Evolutionary conservation across 768 basidiomycete species (phyloP), one percentile per base, ranked within the genome.

Genomic region (Psilocybe tampanensis): DNA sequence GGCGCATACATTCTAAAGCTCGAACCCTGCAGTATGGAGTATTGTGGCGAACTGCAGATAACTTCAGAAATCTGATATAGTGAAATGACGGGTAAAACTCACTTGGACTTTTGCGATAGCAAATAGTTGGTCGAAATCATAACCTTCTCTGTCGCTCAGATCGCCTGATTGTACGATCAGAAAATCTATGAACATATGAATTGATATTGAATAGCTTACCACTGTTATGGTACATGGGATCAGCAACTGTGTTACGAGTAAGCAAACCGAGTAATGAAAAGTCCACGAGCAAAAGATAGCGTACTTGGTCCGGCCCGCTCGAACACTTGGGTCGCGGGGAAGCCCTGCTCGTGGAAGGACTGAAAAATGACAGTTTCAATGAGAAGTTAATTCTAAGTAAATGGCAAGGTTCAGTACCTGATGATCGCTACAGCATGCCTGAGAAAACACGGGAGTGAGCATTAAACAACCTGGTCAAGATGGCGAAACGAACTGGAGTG

Each of bases 401-500:
- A 23, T 33, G 22, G n/a, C 29, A 29, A 8, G 33, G 52, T 17
- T 32, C 5, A 60, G 7, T 66, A 84, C 88, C 79, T 93, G 91
- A 67, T 96, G 92, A 64, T 95, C 95, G 63, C 92, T 94, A 74
- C 95, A 97, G 72, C 94, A 97, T 23, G 84, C 92, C 75, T 88
- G 44, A 42, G n/a, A 55, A 44, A 52, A 51, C 33, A 8, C 43
- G 32, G 41, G 24, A 49, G 43, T 41, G 24, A 56, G 47, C 32
- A 47, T 13, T 7, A 24, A 24, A 19, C 23, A 49, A 21, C 24
- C 44, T 21, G 19, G 21, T 29, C 26, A 2, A 56, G 17, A 55
- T 39, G 19, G 12, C 19, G 21, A 29, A 17, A 72, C 85, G 22
- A 52, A 86, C 86, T 7, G 84, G 64, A 0, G 89, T 86, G 55